Percentiles rank a stretch among this genome's conserved stretches.
Conservation (phyloP, 768 basidiomycete genomes). For the Tylopilus sp. region DNA sequence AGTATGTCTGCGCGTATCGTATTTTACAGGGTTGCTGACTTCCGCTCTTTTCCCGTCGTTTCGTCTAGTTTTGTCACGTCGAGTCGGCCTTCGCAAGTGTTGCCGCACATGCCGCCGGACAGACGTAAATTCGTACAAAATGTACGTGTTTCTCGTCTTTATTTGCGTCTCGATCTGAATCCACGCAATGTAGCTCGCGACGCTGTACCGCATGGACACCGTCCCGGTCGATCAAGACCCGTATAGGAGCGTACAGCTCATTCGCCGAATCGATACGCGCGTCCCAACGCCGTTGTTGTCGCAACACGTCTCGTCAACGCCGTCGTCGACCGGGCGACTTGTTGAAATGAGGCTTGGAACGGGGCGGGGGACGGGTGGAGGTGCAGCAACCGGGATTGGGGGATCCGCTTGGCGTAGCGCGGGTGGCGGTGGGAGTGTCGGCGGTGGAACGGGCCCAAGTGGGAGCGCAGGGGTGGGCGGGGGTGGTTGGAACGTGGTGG, state of each 20-base stretch:
- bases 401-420: not conserved
- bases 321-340: constrained; percentile 53
- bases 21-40: not conserved
- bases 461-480: not conserved
- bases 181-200: constrained; percentile 52
- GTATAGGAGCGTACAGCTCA: constrained; percentile 76
- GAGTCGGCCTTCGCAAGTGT: constrained; percentile 63
- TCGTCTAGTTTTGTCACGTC: constrained; percentile 58
- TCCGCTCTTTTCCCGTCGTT: not conserved
- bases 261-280: constrained; percentile 79
- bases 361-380: not conserved
- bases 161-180: not conserved
- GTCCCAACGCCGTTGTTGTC: constrained; percentile 74
- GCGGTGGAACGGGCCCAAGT: not conserved
- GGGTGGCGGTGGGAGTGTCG: not conserved
- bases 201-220: constrained; percentile 77
- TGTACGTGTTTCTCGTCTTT: constrained; percentile 38
- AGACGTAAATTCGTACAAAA: constrained; percentile 82
- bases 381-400: not conserved
- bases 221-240: constrained; percentile 93
- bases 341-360: constrained; percentile 53
- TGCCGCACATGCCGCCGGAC: constrained; percentile 78
- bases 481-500: constrained; percentile 20
- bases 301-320: constrained; percentile 30
- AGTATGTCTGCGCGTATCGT: constrained; percentile 45